Evolutionary conservation across 2,329 filamentous ascomycete species (phyloP), one percentile per base, ranked within the genome.

Genomic region (Calonectria honghensis): DNA sequence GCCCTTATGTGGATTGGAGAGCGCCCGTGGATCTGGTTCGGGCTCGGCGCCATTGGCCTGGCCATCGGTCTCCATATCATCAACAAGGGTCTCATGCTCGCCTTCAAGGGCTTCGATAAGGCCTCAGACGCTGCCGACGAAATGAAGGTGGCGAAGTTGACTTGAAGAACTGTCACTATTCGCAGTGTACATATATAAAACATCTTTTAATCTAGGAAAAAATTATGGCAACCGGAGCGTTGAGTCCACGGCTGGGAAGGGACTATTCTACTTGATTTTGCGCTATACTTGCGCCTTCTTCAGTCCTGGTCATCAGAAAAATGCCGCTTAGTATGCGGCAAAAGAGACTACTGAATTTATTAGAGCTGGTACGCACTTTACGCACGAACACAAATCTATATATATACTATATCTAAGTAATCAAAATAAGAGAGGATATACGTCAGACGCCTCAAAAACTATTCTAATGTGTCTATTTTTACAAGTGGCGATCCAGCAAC

Each of bases 1-100:
- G 82, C 84, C 0, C 85, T 89, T 63, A 88, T 88, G 81, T 89
- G 86, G 86, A 85, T 88, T 81, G 85, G 87, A 32, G 75, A 79
- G 14, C 77, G 79, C 11, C 82, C 81, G 10, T 82, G 82, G 81
- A 73, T 76, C 10, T 83, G 82, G 82, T 82, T 79, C 76, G 59
- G 65, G 48, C 57, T 83, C 72, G 81, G 79, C 29, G 75, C 70
- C 4, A 70, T 83, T 10, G 81, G 80, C 3, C 24, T 74, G 20
- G 61, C 59, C 65, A 54, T 70, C 37, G 73, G 64, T 18, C 63
- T 77, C 14, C 57, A 70, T 20, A 39, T 73, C 5, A 63, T 70
- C 11, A 74, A 74, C 27, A 77, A 70, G 16, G 48, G 74, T 2
- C 64, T 80, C 57, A 52, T 76, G 54, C 69, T 68, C 65, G 72